Evolutionary conservation across 352 stramenopile genomes (phyloP), one percentile per base, ranked within the genome.

Genomic region (Globisporangium heterothallicum): DNA sequence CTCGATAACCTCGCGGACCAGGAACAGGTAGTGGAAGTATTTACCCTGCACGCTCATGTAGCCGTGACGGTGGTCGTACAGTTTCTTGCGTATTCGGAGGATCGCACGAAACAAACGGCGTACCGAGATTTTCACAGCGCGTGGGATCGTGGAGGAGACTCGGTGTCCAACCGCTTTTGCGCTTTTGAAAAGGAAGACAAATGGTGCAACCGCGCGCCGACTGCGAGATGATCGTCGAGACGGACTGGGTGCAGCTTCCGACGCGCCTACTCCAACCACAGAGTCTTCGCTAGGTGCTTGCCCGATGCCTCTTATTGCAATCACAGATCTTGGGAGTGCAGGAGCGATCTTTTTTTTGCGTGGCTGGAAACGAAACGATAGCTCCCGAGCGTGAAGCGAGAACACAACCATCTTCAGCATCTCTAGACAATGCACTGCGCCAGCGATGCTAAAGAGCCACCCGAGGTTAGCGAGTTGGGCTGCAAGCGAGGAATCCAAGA

Each of bases 321-420:
- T 32, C 25, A 61, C 46, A 3, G 54, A 56, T 13, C 38, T 14
- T 3, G 54, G 54, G 6, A 61, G 46, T 18, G 40, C 32, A 2
- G 46, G 54, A 5, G 42, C 38, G 46, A 61, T 25, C 47, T 53
- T 58, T 19, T 41, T 45, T 13, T 25, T 41, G 36, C 49, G 43
- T 19, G 45, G 6, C 42, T 65, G 53, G 41, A 36, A 52, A 10
- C 29, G 27, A 38, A 73, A 64, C 42, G 58, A 61, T 12, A 73
- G 50, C 18, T 66, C 56, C 13, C 61, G 36, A 10, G 56, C 53
- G 9, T 56, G 58, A 0, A 64, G 12, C 2, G 65, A 70, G 50
- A 58, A 62, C 38, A 42, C 55, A 3, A 74, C 6, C 65, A 74
- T 74, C 30, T 61, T 60, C 35, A 60, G 25, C 27, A 74, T 64